Percentiles rank a stretch among this genome's conserved stretches.
phyloP scores from a whole-genome alignment of 176 grass and related monocot genomes.

The Zoysia pacifica region DNA sequence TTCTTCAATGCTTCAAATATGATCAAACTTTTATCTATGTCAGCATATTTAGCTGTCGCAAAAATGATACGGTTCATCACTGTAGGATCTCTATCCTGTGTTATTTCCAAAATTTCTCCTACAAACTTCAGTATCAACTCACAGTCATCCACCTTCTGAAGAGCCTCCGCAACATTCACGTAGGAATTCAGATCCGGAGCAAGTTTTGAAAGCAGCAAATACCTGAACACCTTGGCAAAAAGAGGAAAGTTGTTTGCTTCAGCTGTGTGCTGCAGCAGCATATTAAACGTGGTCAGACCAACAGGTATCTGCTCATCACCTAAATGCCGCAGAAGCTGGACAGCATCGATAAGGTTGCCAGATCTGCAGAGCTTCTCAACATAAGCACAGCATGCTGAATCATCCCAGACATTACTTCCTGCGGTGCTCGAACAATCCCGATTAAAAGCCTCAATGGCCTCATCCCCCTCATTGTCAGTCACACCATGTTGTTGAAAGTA shows the following conservation, averaged over 20 bases:
- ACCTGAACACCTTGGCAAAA: constrained; percentile 77
- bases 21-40: constrained; percentile 70
- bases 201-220: constrained; percentile 63
- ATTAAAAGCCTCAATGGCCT: constrained; percentile 37
- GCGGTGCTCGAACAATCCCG: constrained; percentile 4
- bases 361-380: constrained; percentile 64
- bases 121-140: constrained; percentile 62
- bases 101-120: constrained; percentile 69
- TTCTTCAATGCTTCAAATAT: constrained; percentile 80
- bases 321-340: constrained; percentile 49
- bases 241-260: constrained; percentile 55
- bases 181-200: constrained; percentile 72
- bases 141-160: constrained; percentile 52
- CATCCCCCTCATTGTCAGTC: constrained; percentile 10
- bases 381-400: constrained; percentile 26
- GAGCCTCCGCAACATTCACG: constrained; percentile 60
- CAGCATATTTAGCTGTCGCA: constrained; percentile 43
- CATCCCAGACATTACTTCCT: neutral
- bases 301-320: constrained; percentile 43
- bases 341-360: constrained; percentile 49
- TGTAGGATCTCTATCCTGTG: constrained; percentile 52
- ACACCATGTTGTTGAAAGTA: constrained; percentile 9
- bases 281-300: constrained; percentile 48
- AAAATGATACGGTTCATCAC: constrained; percentile 77
- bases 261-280: constrained; percentile 47